Evolutionary conservation across 352 stramenopile species (phyloP).

Genomic region (Stephanocyclus meneghinianus): DNA sequence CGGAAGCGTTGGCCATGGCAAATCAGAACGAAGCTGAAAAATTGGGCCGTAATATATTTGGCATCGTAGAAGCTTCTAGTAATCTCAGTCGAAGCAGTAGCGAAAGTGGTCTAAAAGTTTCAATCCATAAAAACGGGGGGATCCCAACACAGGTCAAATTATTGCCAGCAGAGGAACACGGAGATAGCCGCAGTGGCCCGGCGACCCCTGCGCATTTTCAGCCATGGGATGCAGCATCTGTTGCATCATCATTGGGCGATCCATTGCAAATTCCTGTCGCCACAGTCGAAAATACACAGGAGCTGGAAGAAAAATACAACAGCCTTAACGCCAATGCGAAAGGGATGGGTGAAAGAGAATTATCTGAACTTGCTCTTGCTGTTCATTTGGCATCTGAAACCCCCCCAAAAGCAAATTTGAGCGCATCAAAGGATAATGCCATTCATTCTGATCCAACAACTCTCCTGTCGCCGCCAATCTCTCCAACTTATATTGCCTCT

Average conservation of each 20-base stretch:
- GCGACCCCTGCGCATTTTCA: slow-evolving; percentile 27
- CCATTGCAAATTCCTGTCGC: background rate
- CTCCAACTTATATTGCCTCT: background rate
- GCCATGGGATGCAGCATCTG: slow-evolving; percentile 29
- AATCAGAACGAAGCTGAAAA: background rate
- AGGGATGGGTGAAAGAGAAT: background rate
- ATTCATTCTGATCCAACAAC: background rate
- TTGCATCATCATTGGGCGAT: slow-evolving; percentile 27
- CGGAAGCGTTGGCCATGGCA: background rate
- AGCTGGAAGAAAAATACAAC: background rate
- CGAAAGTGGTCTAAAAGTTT: slow-evolving; percentile 12
- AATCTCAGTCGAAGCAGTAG: slow-evolving; percentile 36
- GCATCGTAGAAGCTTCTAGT: slow-evolving; percentile 24
- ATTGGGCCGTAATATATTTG: background rate
- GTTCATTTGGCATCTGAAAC: slow-evolving; percentile 4
- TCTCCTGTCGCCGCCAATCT: background rate
- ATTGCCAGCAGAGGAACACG: background rate
- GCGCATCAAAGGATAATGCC: background rate
- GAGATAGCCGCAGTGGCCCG: background rate
- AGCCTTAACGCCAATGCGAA: background rate
- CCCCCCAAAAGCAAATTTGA: slow-evolving; percentile 1
- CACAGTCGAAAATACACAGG: background rate
- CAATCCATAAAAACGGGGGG: background rate
- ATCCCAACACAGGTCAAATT: slow-evolving; percentile 10
- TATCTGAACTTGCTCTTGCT: background rate